Percentiles rank a stretch among this genome's conserved stretches.
Evolutionary conservation across 1,284 basidiomycete species (phyloP).

Genomic region (Leccinum fuscescens): DNA sequence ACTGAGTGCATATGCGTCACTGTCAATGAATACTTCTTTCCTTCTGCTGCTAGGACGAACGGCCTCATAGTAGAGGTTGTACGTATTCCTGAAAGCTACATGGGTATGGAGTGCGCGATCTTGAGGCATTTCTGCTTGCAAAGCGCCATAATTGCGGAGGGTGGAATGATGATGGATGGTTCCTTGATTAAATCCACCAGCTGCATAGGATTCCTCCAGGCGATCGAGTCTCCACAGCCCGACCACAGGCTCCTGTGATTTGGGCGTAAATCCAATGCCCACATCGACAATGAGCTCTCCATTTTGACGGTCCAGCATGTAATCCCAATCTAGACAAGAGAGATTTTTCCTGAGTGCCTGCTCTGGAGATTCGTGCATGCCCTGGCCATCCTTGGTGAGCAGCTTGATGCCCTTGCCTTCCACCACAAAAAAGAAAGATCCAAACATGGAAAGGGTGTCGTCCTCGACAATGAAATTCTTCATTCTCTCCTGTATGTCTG

Average conservation of each 20-base stretch:
- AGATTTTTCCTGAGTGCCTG: neutral
- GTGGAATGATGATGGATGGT: neutral
- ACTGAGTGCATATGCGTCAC: constrained; percentile 14
- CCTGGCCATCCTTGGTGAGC: constrained; percentile 2
- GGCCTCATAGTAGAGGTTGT: constrained; percentile 16
- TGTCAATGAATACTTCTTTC: neutral
- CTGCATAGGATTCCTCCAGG: neutral
- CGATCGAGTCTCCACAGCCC: neutral
- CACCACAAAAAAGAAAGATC: constrained; percentile 21
- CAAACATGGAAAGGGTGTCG: constrained; percentile 3
- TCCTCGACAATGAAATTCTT: neutral
- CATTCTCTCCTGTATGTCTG: constrained; percentile 4
- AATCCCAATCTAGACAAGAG: constrained; percentile 4
- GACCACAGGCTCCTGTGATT: too few relatives aligned
- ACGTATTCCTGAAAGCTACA: constrained; percentile 8
- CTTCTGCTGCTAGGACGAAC: neutral
- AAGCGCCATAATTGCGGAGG: neutral
- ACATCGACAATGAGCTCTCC: constrained; percentile 13
- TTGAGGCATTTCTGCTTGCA: neutral
- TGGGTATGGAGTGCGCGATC: constrained; percentile 2
- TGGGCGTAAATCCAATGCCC: too few relatives aligned
- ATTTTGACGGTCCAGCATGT: constrained; percentile 13
- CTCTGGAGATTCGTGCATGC: neutral
- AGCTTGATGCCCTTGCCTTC: constrained; percentile 22
- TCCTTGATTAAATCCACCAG: neutral